phyloP scores from a whole-genome alignment of 352 stramenopile species.

The Phytophthora citrophthora region DNA sequence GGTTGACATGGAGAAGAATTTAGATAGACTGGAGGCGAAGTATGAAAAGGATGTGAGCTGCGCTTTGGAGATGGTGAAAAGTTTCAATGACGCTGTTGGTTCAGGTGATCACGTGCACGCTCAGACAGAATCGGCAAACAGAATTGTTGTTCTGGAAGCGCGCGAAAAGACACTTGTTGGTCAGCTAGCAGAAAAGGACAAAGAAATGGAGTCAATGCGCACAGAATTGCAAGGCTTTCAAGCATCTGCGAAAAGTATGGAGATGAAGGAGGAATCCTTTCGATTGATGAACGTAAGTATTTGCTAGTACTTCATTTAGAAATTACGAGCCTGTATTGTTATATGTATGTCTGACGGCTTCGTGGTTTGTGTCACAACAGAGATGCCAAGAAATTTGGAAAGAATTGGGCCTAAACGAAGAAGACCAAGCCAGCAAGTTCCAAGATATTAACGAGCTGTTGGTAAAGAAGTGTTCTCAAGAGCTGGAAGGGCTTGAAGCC shows the following conservation, averaged over 20 bases:
- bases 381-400: conserved; percentile 74
- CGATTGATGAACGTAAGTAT: conserved; percentile 59
- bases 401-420: conserved; percentile 58
- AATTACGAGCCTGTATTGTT: neutral
- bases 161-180: conserved; percentile 20
- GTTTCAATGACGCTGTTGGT: conserved; percentile 26
- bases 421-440: conserved; percentile 62
- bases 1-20: conserved; percentile 31
- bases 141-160: conserved; percentile 34
- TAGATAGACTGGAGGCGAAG: conserved; percentile 32
- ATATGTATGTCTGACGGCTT: neutral
- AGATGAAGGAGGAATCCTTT: conserved; percentile 71
- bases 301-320: neutral
- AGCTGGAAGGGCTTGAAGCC: conserved; percentile 60
- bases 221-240: conserved; percentile 41
- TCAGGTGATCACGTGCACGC: conserved; percentile 5
- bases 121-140: conserved; percentile 16
- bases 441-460: conserved; percentile 67
- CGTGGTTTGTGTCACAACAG: conserved; percentile 28
- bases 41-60: conserved; percentile 45
- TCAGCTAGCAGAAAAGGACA: conserved; percentile 39
- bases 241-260: conserved; percentile 42
- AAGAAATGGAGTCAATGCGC: conserved; percentile 32
- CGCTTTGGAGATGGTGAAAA: conserved; percentile 45
- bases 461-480: conserved; percentile 65